Evolutionary conservation across 2,329 filamentous ascomycete species (phyloP).

Genomic region (Xylaria sp.): DNA sequence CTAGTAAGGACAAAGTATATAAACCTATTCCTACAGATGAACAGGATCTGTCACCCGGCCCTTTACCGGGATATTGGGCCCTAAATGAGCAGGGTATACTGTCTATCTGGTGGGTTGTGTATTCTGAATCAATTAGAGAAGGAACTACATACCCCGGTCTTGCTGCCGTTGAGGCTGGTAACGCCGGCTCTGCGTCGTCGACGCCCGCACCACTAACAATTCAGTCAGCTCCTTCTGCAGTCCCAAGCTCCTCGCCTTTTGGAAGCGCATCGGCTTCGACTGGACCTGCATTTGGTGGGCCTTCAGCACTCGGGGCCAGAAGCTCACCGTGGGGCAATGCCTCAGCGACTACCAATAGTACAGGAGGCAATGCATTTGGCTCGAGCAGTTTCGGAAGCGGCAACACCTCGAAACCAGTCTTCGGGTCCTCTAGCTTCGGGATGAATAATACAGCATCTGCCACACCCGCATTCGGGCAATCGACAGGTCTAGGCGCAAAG

Average conservation of each 20-base stretch:
- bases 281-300: slow-evolving; percentile 59
- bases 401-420: slow-evolving; percentile 55
- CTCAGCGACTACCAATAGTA: slow-evolving; percentile 46
- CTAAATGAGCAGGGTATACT: slow-evolving; percentile 91
- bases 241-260: slow-evolving; percentile 54
- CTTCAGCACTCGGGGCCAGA: slow-evolving; percentile 62
- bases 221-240: slow-evolving; percentile 43
- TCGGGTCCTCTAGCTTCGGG: slow-evolving; percentile 55
- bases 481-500: slow-evolving; percentile 60
- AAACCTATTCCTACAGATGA: slow-evolving; percentile 82
- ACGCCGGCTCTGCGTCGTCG: slow-evolving; percentile 47
- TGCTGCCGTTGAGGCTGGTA: slow-evolving; percentile 57
- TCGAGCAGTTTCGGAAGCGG: slow-evolving; percentile 57
- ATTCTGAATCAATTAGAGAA: slow-evolving; percentile 83
- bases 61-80: slow-evolving; percentile 84
- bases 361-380: slow-evolving; percentile 53
- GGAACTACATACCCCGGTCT: slow-evolving; percentile 80
- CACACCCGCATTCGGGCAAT: slow-evolving; percentile 63
- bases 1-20: slow-evolving; percentile 79
- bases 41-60: slow-evolving; percentile 80
- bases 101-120: slow-evolving; percentile 90
- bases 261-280: slow-evolving; percentile 52
- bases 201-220: slow-evolving; percentile 50
- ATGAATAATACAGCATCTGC: slow-evolving; percentile 32
- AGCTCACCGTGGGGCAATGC: slow-evolving; percentile 62